These are phyloP conservation scores for Mycosarcoma mackinlayi DNA, from an alignment of 1,284 basidiomycete genomes.

Conservation along the genomic window DNA sequence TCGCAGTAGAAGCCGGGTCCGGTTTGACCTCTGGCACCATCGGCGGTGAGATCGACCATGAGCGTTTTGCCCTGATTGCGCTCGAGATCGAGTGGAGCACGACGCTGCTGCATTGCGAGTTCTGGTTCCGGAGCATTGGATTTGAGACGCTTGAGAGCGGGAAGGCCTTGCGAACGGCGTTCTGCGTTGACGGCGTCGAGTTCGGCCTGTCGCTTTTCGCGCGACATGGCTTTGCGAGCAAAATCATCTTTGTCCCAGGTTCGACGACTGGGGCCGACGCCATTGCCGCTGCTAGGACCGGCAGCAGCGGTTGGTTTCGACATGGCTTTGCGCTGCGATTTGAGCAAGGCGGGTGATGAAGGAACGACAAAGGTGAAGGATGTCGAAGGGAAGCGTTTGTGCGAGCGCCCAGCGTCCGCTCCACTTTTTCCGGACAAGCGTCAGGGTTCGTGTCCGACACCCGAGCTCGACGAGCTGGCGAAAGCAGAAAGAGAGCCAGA, in stretches of 20 bases:
- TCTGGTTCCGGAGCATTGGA: constrained; percentile 60
- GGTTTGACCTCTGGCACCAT: constrained; percentile 42
- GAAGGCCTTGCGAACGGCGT: constrained; percentile 51
- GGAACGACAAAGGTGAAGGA: neutral
- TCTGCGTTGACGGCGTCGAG: constrained; percentile 56
- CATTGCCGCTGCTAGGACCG: constrained; percentile 9
- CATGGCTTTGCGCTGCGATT: constrained; percentile 3
- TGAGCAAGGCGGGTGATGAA: no score
- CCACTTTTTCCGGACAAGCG: neutral
- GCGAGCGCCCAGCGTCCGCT: no score
- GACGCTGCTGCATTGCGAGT: constrained; percentile 54
- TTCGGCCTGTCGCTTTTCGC: constrained; percentile 60
- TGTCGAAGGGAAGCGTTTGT: no score
- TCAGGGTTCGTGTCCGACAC: neutral
- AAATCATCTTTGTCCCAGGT: constrained; percentile 64
- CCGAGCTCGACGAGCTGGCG: no score
- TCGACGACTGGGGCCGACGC: constrained; percentile 59
- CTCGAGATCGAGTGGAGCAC: constrained; percentile 55
- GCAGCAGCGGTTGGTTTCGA: constrained; percentile 15
- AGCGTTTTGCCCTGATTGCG: constrained; percentile 60
- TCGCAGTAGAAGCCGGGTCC: constrained; percentile 69
- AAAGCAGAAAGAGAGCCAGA: no score
- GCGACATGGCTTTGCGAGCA: constrained; percentile 52
- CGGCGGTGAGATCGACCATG: constrained; percentile 59
- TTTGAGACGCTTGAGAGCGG: constrained; percentile 50